Base-by-base conservation (phyloP, 805 yeast genomes). In the Sungouiozyma ichnusensis region DNA sequence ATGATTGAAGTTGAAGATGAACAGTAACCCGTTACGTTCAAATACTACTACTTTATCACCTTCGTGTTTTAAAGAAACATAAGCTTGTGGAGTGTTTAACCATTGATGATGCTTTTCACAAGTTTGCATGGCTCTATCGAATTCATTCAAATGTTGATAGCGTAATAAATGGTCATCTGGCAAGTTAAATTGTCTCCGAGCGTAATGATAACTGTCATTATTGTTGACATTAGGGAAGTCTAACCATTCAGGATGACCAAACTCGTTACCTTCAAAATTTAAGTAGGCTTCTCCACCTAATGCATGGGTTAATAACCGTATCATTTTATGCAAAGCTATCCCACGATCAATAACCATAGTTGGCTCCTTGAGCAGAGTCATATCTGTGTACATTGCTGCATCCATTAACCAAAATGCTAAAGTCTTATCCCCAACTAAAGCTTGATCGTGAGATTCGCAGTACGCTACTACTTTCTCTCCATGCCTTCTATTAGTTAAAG, bases 171-270 rank as follows among this genome's bases (percentile, higher is more conserved):
- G 75, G 58, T 92, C 97, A 42, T 81, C 80, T 32, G 81, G 75
- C 52, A 90, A 72, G 55, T 86, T 86, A 72, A 88, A 92, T 64
- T 90, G 98, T 55, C 98, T 77, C 58, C 97, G 76, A 2, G 97
- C 96, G 57, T 92, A 90, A 65, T 85, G 92, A 65, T 84, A 90
- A 16, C 92, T 81, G 60, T 86, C 87, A 20, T 73, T 73, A 63
- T 90, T 92, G 31, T 95, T 96, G 20, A 50, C 81, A 55, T 96
- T 78, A 13, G 98, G 97, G 72, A 90, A 92, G 63, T 90, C 98
- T 40, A 92, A 74, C 98, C 98, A 90, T 61, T 90, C 98, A 3
- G 97, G 98, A 56, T 90, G 98, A 15, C 98, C 98, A 66, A 92
- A 90, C 65, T 90, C 98, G 57, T 90, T 90, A 44, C 98, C 97